Evolutionary conservation across 495 filamentous ascomycete genomes (phyloP).

Genomic region (Penicillium tannophilum): DNA sequence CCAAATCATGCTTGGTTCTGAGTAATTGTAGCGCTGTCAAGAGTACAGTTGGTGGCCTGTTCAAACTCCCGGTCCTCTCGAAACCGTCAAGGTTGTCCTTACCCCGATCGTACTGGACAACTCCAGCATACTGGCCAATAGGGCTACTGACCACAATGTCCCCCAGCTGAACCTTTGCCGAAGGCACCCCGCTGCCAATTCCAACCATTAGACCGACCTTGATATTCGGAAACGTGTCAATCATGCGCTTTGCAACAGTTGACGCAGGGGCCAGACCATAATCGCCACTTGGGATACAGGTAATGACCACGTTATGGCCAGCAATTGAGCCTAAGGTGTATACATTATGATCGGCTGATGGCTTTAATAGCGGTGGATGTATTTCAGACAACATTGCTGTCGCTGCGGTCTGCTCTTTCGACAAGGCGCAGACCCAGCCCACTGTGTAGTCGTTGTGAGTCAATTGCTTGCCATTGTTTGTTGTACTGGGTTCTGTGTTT

Average conservation of each 20-base stretch:
- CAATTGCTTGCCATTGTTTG: no score
- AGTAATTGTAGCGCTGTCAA: neutral
- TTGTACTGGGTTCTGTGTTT: no score
- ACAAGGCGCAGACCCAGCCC: constrained; percentile 29
- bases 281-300: constrained; percentile 32
- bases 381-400: constrained; percentile 24
- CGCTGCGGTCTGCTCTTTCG: constrained; percentile 25
- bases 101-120: constrained; percentile 26
- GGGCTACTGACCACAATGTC: constrained; percentile 29
- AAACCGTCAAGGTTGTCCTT: constrained; percentile 17
- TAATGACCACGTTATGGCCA: constrained; percentile 37
- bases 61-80: neutral
- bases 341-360: constrained; percentile 27
- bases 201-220: constrained; percentile 44
- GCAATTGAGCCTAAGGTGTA: neutral
- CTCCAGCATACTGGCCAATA: constrained; percentile 8
- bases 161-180: constrained; percentile 14
- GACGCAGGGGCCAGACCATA: constrained; percentile 33
- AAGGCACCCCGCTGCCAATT: constrained; percentile 44
- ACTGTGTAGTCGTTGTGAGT: constrained; percentile 21
- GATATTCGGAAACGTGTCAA: constrained; percentile 36
- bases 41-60: neutral
- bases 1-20: neutral
- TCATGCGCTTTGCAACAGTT: constrained; percentile 31
- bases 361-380: constrained; percentile 9